phyloP scores from a whole-genome alignment of 1,284 basidiomycete species.

The Sporisorium exsertum region DNA sequence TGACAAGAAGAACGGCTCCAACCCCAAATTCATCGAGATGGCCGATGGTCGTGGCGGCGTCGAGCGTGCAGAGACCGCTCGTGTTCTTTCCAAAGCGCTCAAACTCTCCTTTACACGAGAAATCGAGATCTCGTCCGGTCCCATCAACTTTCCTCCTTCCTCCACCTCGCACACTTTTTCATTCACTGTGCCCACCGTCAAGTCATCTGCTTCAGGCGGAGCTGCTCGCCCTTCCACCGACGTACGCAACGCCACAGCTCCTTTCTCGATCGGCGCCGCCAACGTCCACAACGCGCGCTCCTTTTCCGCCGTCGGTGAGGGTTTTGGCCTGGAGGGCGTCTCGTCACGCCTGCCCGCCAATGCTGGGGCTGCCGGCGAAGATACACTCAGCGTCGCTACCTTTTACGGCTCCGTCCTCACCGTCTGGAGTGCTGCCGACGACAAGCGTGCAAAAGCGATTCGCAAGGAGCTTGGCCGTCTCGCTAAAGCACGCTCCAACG shows the following conservation, averaged over 20 bases:
- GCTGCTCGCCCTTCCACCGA: constrained; percentile 35
- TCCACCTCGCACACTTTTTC: constrained; percentile 93
- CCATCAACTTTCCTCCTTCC: constrained; percentile 69
- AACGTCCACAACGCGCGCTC: constrained; percentile 56
- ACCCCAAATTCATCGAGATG: constrained; percentile 67
- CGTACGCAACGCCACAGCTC: constrained; percentile 38
- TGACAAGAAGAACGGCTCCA: constrained; percentile 55
- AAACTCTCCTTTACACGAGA: constrained; percentile 87
- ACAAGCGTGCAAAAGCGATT: constrained; percentile 58
- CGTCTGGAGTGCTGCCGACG: constrained; percentile 60
- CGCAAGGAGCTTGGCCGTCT: constrained; percentile 55
- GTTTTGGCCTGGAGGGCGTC: constrained; percentile 75
- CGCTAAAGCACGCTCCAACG: constrained; percentile 36
- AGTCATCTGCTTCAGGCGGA: constrained; percentile 38
- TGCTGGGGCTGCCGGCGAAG: constrained; percentile 38
- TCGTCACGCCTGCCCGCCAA: constrained; percentile 78
- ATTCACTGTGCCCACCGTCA: constrained; percentile 73
- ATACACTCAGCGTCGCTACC: constrained; percentile 51
- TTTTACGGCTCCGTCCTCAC: constrained; percentile 62
- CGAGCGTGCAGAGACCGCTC: constrained; percentile 60
- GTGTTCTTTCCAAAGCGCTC: constrained; percentile 62
- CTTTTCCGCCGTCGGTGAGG: constrained; percentile 70
- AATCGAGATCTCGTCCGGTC: constrained; percentile 78
- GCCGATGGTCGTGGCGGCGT: constrained; percentile 61
- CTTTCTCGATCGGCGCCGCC: constrained; percentile 48